A percentile compares a stretch with the other conserved stretches of the same genome.
These are phyloP conservation scores for Cladosporium austrohemisphaericum DNA, from an alignment of 2,329 filamentous ascomycete genomes.

Conservation along the genomic window DNA sequence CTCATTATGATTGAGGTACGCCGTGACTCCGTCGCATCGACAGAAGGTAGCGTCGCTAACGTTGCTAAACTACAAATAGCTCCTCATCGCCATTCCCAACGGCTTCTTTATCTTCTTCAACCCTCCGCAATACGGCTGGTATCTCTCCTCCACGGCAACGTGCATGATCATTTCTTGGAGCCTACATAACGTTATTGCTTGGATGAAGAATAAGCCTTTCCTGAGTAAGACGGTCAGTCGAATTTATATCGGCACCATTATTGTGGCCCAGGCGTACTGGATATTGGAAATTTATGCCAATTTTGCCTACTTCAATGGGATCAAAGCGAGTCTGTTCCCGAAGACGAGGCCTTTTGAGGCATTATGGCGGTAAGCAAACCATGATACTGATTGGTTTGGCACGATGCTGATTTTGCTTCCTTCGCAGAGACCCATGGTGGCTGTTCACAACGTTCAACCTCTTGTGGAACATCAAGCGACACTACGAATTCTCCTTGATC, in stretches of 20 bases:
- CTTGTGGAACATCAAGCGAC: slow-evolving; percentile 5
- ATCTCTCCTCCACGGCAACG: background rate
- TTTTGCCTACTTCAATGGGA: slow-evolving; percentile 5
- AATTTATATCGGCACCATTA: slow-evolving; percentile 1
- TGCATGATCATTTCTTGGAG: slow-evolving; percentile 1
- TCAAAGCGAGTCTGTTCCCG: background rate
- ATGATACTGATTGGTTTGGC: background rate
- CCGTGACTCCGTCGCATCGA: slow-evolving; percentile 35
- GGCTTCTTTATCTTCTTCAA: slow-evolving; percentile 4
- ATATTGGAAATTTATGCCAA: background rate
- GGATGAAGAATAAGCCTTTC: slow-evolving; percentile 55
- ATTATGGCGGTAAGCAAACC: slow-evolving; percentile 41
- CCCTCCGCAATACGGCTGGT: slow-evolving; percentile 1
- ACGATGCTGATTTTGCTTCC: background rate
- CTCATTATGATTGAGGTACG: slow-evolving; percentile 3
- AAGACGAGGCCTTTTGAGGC: slow-evolving; percentile 55
- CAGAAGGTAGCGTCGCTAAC: too few relatives aligned
- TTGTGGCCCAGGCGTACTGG: background rate
- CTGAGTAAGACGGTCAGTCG: slow-evolving; percentile 46
- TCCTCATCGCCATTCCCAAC: background rate
- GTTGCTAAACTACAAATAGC: slow-evolving; percentile 32
- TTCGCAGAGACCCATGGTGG: slow-evolving; percentile 8
- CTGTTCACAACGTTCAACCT: slow-evolving; percentile 2
- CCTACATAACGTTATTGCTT: slow-evolving; percentile 1
- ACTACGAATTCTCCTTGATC: background rate